A percentile compares a stretch with the other conserved stretches of the same genome.
Conservation (phyloP, 257 asterid species). For the Solanum sitiens region DNA sequence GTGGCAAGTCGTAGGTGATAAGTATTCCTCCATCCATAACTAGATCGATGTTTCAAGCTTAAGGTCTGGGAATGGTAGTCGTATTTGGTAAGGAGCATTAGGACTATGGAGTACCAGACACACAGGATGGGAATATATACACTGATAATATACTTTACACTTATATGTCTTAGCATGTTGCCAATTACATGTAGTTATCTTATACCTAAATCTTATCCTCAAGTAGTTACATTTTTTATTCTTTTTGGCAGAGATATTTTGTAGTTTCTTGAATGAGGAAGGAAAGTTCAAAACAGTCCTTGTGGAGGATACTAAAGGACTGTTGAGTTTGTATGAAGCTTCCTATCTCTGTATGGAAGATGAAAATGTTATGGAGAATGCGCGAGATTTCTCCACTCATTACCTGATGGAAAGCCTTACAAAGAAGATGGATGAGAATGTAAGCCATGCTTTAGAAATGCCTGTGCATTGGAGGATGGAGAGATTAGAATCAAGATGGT, state of each 20-base stretch:
- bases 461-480: slow-evolving; percentile 21
- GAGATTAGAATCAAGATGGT: slow-evolving; percentile 22
- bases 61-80: neutral
- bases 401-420: neutral
- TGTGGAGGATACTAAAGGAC: slow-evolving; percentile 7
- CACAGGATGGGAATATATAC: neutral
- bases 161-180: neutral
- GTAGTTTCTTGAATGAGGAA: slow-evolving; percentile 8
- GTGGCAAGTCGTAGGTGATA: neutral
- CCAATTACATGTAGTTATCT: neutral
- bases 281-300: slow-evolving; percentile 4
- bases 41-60: neutral
- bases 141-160: neutral
- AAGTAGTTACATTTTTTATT: neutral
- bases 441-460: slow-evolving; percentile 20
- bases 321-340: slow-evolving; percentile 26
- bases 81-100: neutral
- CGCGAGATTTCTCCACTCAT: neutral
- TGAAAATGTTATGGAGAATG: slow-evolving; percentile 13
- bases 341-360: slow-evolving; percentile 14
- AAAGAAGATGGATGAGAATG: neutral
- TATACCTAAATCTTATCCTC: neutral
- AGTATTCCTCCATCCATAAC: neutral
- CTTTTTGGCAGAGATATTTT: slow-evolving; percentile 13
- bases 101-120: neutral